phyloP scores from a whole-genome alignment of 345 rosid genomes.

The Arabis alpina region DNA sequence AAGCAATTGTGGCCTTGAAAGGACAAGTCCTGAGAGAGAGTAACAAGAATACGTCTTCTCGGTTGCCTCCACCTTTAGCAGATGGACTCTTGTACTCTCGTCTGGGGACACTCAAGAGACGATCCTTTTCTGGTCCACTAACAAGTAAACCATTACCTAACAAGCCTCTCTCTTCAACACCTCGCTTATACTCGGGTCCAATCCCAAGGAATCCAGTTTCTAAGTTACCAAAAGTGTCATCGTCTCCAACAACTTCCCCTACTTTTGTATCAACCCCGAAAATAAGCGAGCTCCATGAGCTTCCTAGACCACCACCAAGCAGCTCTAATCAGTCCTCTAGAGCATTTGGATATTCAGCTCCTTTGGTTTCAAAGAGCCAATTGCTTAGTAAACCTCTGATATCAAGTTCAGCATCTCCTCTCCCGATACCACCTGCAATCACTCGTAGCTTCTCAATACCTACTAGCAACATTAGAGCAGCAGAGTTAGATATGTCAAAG shows the following conservation, averaged over 20 bases:
- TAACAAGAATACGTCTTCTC: slow-evolving; percentile 52
- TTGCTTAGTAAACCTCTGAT: slow-evolving; percentile 47
- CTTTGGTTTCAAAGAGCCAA: slow-evolving; percentile 61
- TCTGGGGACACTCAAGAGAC: slow-evolving; percentile 64
- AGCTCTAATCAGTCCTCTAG: slow-evolving; percentile 50
- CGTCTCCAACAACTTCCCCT: slow-evolving; percentile 70
- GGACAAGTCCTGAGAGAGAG: slow-evolving; percentile 62
- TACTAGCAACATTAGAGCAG: slow-evolving; percentile 57
- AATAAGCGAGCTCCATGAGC: slow-evolving; percentile 98
- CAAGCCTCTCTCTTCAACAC: slow-evolving; percentile 49
- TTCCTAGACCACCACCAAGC: slow-evolving; percentile 92
- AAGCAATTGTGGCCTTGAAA: slow-evolving; percentile 41
- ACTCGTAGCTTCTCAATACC: slow-evolving; percentile 92
- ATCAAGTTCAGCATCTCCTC: slow-evolving; percentile 61
- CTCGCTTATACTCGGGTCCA: slow-evolving; percentile 73
- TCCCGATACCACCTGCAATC: slow-evolving; percentile 77
- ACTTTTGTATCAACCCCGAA: slow-evolving; percentile 76
- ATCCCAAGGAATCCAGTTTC: slow-evolving; percentile 58
- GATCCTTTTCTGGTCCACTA: slow-evolving; percentile 81
- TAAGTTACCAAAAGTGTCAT: slow-evolving; percentile 52
- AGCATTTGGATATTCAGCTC: slow-evolving; percentile 75
- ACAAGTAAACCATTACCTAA: slow-evolving; percentile 55
- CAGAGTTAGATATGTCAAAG: slow-evolving; percentile 48
- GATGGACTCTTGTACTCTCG: slow-evolving; percentile 60
- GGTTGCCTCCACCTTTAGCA: slow-evolving; percentile 60